Evolutionary conservation across 2,329 filamentous ascomycete genomes (phyloP), one percentile per base, ranked within the genome.

Genomic region (Trichoderma koningii): DNA sequence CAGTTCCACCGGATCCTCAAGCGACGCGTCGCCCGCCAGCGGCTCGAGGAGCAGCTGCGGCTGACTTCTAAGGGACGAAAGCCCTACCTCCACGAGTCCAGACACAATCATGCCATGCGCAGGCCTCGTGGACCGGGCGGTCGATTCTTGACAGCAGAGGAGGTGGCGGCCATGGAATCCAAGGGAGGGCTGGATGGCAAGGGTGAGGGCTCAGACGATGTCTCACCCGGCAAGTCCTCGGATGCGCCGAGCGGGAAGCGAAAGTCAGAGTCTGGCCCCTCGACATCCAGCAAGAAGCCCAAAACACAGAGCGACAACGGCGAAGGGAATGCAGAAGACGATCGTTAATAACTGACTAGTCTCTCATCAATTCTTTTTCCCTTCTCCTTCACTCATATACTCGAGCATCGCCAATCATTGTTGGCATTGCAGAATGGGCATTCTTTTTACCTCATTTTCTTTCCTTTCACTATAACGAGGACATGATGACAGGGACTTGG

Each of bases 1-100:
- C 95, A 99, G 73, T 99, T 99, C 71, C 95, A 99, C 75, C 90
- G 95, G 28, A 99, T 99, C 55, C 79, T 99, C 63, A 98, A 99
- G 82, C 87, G 95, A 65, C 87, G 95, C 66, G 92, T 98, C 68
- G 95, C 95, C 7, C 87, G 95, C 41, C 95, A 98, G 77, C 92
- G 92, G 75, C 83, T 99, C 17, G 95, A 99, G 76, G 95, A 99
- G 76, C 91, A 93, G 63, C 80, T 99, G 50, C 87, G 95, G 48
- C 81, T 98, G 65, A 98, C 95, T 0, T 96, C 90, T 10, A 99
- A 99, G 79, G 94, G 94, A 28, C 88, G 95, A 42, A 98, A 97
- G 79, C 95, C 95, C 3, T 99, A 99, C 73, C 84, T 99, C 38
- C 95, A 99, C 79, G 95, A 99, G 76, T 98, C 94, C 28, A 86